phyloP scores from a whole-genome alignment of 1,284 basidiomycete genomes.

The Golubevia pallescens region DNA sequence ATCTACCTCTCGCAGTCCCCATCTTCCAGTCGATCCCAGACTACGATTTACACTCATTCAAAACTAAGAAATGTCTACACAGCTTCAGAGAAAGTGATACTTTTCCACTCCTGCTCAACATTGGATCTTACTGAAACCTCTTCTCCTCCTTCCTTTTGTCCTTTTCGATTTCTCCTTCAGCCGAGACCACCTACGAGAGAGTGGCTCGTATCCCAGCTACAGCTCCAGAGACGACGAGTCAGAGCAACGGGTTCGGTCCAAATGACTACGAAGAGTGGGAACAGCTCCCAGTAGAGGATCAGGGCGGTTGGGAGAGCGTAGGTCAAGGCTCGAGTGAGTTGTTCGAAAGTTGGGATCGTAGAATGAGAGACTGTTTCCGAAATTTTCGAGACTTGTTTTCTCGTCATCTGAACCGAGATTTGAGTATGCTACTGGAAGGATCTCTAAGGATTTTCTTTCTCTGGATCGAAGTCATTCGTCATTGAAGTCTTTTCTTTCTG shows the following conservation, averaged over 20 bases:
- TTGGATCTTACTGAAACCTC: no score
- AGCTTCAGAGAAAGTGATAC: no score
- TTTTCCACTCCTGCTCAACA: no score
- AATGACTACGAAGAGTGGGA: neutral
- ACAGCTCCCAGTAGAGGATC: neutral
- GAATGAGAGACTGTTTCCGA: no score
- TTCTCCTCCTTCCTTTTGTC: no score
- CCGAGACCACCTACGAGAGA: neutral
- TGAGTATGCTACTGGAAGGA: neutral
- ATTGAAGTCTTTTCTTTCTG: no score
- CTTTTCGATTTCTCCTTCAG: neutral
- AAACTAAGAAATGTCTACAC: no score
- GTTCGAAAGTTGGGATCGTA: neutral
- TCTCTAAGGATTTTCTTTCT: neutral
- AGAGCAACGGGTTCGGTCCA: neutral
- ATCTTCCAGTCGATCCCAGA: no score
- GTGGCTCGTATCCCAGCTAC: neutral
- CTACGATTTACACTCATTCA: no score
- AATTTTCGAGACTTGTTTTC: neutral
- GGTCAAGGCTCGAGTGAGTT: neutral
- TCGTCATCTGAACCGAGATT: neutral
- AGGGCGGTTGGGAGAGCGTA: neutral
- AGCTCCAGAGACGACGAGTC: neutral
- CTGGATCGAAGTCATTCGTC: no score
- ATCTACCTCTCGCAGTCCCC: no score